Evolutionary conservation across 2,329 filamentous ascomycete genomes (phyloP).

Genomic region (Aspergillus sp.): DNA sequence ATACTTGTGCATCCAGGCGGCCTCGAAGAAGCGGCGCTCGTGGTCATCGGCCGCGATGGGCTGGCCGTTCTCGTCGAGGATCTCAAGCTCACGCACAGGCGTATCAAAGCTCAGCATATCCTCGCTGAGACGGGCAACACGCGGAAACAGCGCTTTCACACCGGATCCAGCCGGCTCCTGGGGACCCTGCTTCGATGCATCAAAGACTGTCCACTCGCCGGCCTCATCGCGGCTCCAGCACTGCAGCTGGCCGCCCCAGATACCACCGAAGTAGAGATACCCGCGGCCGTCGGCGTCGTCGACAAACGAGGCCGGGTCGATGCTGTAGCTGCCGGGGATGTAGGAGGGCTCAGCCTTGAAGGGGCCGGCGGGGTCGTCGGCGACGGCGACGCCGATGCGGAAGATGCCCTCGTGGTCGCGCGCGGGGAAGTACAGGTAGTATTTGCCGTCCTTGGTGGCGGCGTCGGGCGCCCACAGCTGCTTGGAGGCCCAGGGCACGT

Average conservation of each 20-base stretch:
- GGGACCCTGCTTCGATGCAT: conserved; percentile 52
- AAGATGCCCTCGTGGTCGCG: conserved; percentile 68
- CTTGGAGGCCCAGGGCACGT: conserved; percentile 74
- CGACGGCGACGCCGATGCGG: conserved; percentile 69
- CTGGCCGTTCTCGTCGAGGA: conserved; percentile 62
- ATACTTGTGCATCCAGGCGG: conserved; percentile 75
- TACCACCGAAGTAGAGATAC: conserved; percentile 73
- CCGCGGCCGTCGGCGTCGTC: conserved; percentile 60
- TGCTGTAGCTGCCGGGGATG: conserved; percentile 69
- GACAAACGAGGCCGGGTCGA: conserved; percentile 73
- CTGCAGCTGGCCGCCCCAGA: conserved; percentile 79
- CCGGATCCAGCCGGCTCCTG: conserved; percentile 59
- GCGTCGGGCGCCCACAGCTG: conserved; percentile 81
- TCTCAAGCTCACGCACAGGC: conserved; percentile 58
- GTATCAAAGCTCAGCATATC: conserved; percentile 64
- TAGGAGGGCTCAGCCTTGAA: conserved; percentile 64
- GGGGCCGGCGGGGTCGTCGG: conserved; percentile 64
- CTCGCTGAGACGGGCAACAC: conserved; percentile 61
- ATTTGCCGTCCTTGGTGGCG: conserved; percentile 65
- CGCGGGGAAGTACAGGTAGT: conserved; percentile 76
- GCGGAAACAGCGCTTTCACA: conserved; percentile 60
- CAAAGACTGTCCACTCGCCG: conserved; percentile 48
- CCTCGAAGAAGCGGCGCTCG: conserved; percentile 74
- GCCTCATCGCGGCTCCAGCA: conserved; percentile 63
- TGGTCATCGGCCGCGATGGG: conserved; percentile 66